phyloP scores from a whole-genome alignment of 2,329 filamentous ascomycete species.

The Sordariomycetes sp. region DNA sequence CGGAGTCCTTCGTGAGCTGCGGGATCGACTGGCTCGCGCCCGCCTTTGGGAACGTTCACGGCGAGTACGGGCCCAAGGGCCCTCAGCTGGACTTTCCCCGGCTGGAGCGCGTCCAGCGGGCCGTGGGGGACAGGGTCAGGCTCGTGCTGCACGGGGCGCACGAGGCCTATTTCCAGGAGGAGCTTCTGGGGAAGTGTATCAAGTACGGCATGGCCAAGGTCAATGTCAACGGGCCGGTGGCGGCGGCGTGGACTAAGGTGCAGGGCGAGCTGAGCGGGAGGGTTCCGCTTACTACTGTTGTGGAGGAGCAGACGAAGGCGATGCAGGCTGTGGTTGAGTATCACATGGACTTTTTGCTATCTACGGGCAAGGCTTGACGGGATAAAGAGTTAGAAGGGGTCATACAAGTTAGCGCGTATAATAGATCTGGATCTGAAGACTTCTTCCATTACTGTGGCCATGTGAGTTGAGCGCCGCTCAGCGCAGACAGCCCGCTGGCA shows the following conservation, averaged over 20 bases:
- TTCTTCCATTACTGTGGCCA: no score
- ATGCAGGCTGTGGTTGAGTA: not conserved
- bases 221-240: conserved; percentile 45
- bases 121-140: conserved; percentile 25
- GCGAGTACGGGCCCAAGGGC: conserved; percentile 57
- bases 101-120: conserved; percentile 21
- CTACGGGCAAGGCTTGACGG: no score
- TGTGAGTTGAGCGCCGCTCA: no score
- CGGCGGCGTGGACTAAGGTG: conserved; percentile 32
- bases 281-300: not conserved
- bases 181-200: conserved; percentile 41
- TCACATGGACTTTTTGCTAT: not conserved
- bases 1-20: conserved; percentile 57
- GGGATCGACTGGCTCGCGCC: conserved; percentile 67
- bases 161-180: conserved; percentile 34
- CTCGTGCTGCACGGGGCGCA: conserved; percentile 41
- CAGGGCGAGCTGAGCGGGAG: conserved; percentile 11
- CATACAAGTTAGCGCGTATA: no score
- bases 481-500: no score
- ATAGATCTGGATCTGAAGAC: no score
- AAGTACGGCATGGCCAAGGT: conserved; percentile 31
- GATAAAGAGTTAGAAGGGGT: no score
- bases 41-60: conserved; percentile 68
- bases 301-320: not conserved
- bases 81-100: conserved; percentile 49